A percentile compares a stretch with the other conserved stretches of the same genome.
Conservation (phyloP, 2,329 filamentous ascomycete genomes). For the Purpureocillium takamizusanense region DNA sequence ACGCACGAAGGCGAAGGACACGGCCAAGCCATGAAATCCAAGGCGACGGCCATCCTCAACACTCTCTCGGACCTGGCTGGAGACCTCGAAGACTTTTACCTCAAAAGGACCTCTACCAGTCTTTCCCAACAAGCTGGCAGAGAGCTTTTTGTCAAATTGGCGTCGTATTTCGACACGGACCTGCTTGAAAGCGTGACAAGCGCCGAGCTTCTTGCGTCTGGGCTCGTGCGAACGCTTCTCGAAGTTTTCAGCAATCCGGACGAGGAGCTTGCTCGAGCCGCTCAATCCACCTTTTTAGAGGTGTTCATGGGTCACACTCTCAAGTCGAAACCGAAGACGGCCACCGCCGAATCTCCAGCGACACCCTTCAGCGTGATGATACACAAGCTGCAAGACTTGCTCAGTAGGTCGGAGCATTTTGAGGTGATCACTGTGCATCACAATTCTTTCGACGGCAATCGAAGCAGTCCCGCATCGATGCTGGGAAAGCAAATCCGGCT, state of each 20-base stretch:
- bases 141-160: constrained; percentile 64
- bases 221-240: constrained; percentile 76
- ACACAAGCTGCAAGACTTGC: constrained; percentile 87
- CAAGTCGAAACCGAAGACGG: constrained; percentile 55
- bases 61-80: constrained; percentile 62
- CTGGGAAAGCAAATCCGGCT: constrained; percentile 90
- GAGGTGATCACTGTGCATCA: constrained; percentile 94
- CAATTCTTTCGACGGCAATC: constrained; percentile 80
- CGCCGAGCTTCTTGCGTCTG: constrained; percentile 84
- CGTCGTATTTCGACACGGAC: constrained; percentile 79
- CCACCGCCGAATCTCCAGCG: constrained; percentile 57
- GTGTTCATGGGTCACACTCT: constrained; percentile 79
- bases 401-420: constrained; percentile 96
- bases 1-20: constrained; percentile 69
- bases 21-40: constrained; percentile 65
- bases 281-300: constrained; percentile 77
- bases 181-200: constrained; percentile 90
- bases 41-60: constrained; percentile 66
- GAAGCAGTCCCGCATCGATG: constrained; percentile 90
- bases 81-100: constrained; percentile 65
- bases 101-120: constrained; percentile 39
- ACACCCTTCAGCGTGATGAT: constrained; percentile 88
- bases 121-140: constrained; percentile 43
- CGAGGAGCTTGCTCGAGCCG: constrained; percentile 50
- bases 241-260: constrained; percentile 70